Conservation (phyloP, 1,284 basidiomycete species). For the Porogramme epimiltina region DNA sequence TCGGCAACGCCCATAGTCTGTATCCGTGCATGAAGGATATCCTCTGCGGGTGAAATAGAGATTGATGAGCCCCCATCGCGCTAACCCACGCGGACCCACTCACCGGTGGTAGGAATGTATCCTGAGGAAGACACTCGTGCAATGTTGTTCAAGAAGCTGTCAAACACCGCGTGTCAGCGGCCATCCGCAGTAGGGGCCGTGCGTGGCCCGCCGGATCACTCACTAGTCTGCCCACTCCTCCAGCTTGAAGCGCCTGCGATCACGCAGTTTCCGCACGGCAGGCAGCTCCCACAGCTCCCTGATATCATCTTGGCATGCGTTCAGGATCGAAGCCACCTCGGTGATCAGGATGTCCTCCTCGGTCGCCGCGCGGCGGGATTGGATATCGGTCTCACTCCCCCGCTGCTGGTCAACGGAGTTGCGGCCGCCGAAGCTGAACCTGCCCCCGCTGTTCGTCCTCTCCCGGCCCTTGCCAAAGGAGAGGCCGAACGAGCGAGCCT, state of each 20-base stretch:
- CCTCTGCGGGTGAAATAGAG: conserved; percentile 48
- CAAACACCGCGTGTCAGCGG: conserved; percentile 1
- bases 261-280: conserved; percentile 65
- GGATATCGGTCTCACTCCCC: conserved; percentile 18
- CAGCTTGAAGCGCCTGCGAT: conserved; percentile 67
- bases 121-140: conserved; percentile 63
- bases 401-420: conserved; percentile 22
- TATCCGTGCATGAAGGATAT: conserved; percentile 81
- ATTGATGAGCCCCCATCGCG: neutral
- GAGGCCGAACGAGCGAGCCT: conserved; percentile 58
- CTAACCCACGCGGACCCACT: conserved; percentile 8
- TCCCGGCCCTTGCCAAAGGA: conserved; percentile 26
- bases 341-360: conserved; percentile 58
- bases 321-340: conserved; percentile 60
- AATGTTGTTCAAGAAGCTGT: conserved; percentile 75
- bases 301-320: conserved; percentile 61
- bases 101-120: conserved; percentile 76
- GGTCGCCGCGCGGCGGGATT: conserved; percentile 23
- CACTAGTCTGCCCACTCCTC: conserved; percentile 87
- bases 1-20: conserved; percentile 85
- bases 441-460: conserved; percentile 25
- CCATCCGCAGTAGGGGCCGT: neutral
- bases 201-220: conserved; percentile 32
- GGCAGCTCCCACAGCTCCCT: conserved; percentile 70
- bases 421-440: conserved; percentile 29